These are phyloP conservation scores for Zygoascus biomembranicola DNA, from an alignment of 805 yeast species.

Conservation along the genomic window DNA sequence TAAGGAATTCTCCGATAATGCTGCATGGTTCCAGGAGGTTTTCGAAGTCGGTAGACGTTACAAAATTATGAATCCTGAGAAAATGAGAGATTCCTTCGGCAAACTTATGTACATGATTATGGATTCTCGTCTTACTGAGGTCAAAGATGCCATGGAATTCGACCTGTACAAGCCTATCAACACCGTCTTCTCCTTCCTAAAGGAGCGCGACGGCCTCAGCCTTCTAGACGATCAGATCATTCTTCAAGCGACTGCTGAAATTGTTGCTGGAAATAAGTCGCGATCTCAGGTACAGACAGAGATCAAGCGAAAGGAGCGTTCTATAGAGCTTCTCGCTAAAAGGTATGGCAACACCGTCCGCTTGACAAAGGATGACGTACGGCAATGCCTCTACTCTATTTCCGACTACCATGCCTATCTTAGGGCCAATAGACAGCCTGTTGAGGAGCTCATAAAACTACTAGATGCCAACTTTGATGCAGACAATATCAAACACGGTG, in stretches of 20 bases:
- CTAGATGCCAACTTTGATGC: conserved; percentile 41
- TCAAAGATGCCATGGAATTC: conserved; percentile 63
- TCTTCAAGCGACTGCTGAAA: conserved; percentile 59
- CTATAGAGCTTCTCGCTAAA: conserved; percentile 50
- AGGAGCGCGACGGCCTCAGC: conserved; percentile 31
- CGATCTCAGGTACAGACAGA: conserved; percentile 47
- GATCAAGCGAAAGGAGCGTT: conserved; percentile 58
- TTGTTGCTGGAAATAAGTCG: conserved; percentile 49
- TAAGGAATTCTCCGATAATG: conserved; percentile 60
- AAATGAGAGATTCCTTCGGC: conserved; percentile 72
- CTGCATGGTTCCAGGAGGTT: conserved; percentile 61
- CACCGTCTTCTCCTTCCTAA: conserved; percentile 47
- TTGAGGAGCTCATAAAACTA: conserved; percentile 50
- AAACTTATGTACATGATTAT: conserved; percentile 75
- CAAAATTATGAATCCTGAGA: conserved; percentile 77
- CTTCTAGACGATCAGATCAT: conserved; percentile 52
- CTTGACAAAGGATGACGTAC: conserved; percentile 52
- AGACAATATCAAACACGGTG: conserved; percentile 24
- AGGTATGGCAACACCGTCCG: conserved; percentile 13
- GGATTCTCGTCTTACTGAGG: conserved; percentile 72
- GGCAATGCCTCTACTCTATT: conserved; percentile 65
- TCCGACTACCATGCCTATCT: conserved; percentile 74
- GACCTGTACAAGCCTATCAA: conserved; percentile 65
- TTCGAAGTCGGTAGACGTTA: conserved; percentile 77
- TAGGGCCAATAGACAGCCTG: conserved; percentile 60